A percentile compares a stretch with the other conserved stretches of the same genome.
Evolutionary conservation across 495 filamentous ascomycete genomes (phyloP).

Genomic region (Articulospora tetracladia): DNA sequence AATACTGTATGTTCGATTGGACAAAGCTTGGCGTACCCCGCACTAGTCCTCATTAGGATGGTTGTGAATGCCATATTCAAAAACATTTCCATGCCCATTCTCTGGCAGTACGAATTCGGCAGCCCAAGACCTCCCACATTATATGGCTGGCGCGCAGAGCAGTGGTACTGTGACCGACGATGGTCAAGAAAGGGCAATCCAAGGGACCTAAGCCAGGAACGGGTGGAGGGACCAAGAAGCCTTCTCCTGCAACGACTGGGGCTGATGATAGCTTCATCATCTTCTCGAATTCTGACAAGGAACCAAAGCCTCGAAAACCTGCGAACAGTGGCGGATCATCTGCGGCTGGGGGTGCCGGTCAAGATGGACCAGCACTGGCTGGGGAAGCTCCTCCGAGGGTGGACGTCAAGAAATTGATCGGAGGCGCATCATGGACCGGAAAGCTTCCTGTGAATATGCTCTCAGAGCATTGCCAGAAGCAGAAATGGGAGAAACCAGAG

Average conservation of each 20-base stretch:
- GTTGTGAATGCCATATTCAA: too few species aligned
- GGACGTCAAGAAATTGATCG: conserved; percentile 82
- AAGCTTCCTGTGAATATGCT: conserved; percentile 93
- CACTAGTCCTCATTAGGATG: too few species aligned
- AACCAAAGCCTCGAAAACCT: conserved; percentile 40
- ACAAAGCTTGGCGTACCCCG: too few species aligned
- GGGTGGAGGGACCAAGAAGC: conserved; percentile 13
- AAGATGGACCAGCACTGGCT: conserved; percentile 31
- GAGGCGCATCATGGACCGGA: conserved; percentile 94
- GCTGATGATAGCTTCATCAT: conserved; percentile 63
- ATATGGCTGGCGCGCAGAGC: not conserved
- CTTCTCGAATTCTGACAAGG: conserved; percentile 61
- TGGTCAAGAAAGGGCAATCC: conserved; percentile 45
- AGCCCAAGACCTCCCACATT: not conserved
- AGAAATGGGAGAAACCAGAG: conserved; percentile 92
- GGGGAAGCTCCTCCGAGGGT: conserved; percentile 68
- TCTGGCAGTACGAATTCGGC: not conserved
- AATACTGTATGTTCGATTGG: too few species aligned
- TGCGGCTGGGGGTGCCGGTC: conserved; percentile 20
- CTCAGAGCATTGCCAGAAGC: conserved; percentile 90
- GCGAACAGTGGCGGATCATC: conserved; percentile 32
- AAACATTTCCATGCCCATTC: too few species aligned
- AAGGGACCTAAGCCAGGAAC: conserved; percentile 33
- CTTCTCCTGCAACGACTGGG: conserved; percentile 21
- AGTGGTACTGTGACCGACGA: conserved; percentile 9